These are phyloP conservation scores for Paramecium bursaria DNA, from an alignment of 73 alveolate species.

Conservation along the genomic window DNA sequence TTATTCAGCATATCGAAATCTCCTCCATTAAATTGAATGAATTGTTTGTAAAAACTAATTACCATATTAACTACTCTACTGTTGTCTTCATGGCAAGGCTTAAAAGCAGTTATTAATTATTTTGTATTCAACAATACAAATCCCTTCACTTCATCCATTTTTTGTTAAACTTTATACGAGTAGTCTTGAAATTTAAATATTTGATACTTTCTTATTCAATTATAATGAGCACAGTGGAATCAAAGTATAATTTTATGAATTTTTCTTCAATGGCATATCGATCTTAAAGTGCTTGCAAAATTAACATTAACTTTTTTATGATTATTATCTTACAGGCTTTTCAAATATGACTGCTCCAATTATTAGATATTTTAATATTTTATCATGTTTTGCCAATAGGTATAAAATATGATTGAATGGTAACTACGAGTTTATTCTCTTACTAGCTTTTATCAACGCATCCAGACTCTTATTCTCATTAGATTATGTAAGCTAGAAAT, in stretches of 20 bases:
- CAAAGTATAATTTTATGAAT: constrained; percentile 15
- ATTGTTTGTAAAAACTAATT: constrained; percentile 1
- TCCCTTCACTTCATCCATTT: neutral
- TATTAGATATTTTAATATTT: constrained; percentile 23
- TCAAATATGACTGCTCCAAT: constrained; percentile 10
- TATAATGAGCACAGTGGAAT: neutral
- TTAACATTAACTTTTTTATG: neutral
- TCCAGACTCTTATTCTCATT: too few species aligned
- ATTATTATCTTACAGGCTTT: neutral
- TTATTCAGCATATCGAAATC: constrained; percentile 39
- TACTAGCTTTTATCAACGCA: too few species aligned
- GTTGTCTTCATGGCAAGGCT: neutral
- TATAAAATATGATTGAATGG: too few species aligned
- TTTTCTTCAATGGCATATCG: constrained; percentile 1
- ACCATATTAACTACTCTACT: neutral
- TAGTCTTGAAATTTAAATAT: constrained; percentile 4
- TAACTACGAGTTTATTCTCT: too few species aligned
- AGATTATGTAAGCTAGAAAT: too few species aligned
- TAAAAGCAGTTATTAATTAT: constrained; percentile 1
- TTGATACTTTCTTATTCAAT: constrained; percentile 33
- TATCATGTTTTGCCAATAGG: too few species aligned
- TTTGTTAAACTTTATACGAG: neutral
- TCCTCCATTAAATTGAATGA: neutral
- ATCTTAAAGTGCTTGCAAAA: constrained; percentile 26
- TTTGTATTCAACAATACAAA: constrained; percentile 19